Evolutionary conservation across 352 stramenopile genomes (phyloP).

Genomic region (Globisporangium spinosum): DNA sequence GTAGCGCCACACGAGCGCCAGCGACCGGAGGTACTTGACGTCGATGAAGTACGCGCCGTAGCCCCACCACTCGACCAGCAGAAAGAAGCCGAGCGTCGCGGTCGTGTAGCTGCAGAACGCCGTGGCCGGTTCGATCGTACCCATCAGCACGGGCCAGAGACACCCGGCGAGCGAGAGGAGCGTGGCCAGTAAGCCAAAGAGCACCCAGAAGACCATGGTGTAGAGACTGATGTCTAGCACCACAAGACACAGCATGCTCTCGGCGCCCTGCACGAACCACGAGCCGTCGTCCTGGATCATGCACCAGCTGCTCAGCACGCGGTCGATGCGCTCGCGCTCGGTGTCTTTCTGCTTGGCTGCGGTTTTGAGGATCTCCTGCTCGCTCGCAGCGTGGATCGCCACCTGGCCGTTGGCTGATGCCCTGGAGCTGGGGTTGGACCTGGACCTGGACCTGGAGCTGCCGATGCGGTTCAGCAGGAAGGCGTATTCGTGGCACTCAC

Average conservation of each 20-base stretch:
- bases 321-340: conserved; percentile 16
- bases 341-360: conserved; percentile 11
- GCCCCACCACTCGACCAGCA: conserved; percentile 48
- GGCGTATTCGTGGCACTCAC: conserved; percentile 36
- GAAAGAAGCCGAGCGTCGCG: conserved; percentile 31
- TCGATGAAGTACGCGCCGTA: conserved; percentile 56
- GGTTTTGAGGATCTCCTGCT: not conserved
- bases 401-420: conserved; percentile 1
- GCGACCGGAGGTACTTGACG: conserved; percentile 26
- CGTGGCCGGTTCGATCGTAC: conserved; percentile 6
- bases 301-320: conserved; percentile 48
- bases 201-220: conserved; percentile 37
- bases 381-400: not conserved
- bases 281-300: conserved; percentile 24
- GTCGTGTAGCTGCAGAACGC: conserved; percentile 36
- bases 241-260: conserved; percentile 56
- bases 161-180: conserved; percentile 18
- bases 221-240: conserved; percentile 56
- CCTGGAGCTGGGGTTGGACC: too few relatives aligned
- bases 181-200: conserved; percentile 26
- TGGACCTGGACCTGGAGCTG: not conserved
- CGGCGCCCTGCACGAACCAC: conserved; percentile 46
- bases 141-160: not conserved
- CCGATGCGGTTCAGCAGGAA: conserved; percentile 39
- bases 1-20: conserved; percentile 36